phyloP scores from a whole-genome alignment of 2,329 filamentous ascomycete genomes.

The Pezicula radicicola region DNA sequence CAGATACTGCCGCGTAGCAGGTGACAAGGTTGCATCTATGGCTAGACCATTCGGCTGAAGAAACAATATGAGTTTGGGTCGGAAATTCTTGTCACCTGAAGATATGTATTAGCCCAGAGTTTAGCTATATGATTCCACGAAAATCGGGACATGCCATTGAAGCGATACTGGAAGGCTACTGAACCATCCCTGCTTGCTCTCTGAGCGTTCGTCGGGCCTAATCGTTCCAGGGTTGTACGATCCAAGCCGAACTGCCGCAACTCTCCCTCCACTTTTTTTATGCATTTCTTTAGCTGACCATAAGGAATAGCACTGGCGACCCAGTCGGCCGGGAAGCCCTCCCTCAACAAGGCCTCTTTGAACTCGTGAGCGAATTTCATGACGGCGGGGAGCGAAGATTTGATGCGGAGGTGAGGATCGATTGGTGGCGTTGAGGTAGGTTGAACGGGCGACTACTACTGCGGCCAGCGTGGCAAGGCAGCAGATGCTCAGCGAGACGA shows the following conservation, averaged over 20 bases:
- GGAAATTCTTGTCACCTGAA: constrained; percentile 45
- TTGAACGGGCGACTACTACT: too few species aligned
- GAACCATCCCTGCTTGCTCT: constrained; percentile 25
- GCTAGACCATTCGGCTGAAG: constrained; percentile 66
- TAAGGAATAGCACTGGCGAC: constrained; percentile 78
- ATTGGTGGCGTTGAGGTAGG: too few species aligned
- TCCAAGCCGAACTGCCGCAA: constrained; percentile 70
- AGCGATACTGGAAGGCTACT: constrained; percentile 50
- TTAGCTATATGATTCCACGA: neutral
- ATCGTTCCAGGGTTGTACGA: constrained; percentile 62
- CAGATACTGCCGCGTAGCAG: constrained; percentile 56
- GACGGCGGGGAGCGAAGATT: neutral
- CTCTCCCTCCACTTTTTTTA: constrained; percentile 75
- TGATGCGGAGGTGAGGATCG: too few species aligned
- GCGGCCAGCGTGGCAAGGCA: too few species aligned
- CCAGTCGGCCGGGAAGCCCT: constrained; percentile 73
- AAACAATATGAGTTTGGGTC: constrained; percentile 68
- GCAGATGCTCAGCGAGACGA: too few species aligned
- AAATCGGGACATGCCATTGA: constrained; percentile 40
- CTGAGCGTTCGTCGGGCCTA: constrained; percentile 39
- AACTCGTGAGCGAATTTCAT: constrained; percentile 91
- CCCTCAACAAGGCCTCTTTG: constrained; percentile 63
- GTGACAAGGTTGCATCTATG: constrained; percentile 62
- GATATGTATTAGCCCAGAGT: constrained; percentile 4
- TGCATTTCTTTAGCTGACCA: constrained; percentile 81